Base-by-base conservation (phyloP, 148 eudicot species). In the Rhododendron griersonianum region DNA sequence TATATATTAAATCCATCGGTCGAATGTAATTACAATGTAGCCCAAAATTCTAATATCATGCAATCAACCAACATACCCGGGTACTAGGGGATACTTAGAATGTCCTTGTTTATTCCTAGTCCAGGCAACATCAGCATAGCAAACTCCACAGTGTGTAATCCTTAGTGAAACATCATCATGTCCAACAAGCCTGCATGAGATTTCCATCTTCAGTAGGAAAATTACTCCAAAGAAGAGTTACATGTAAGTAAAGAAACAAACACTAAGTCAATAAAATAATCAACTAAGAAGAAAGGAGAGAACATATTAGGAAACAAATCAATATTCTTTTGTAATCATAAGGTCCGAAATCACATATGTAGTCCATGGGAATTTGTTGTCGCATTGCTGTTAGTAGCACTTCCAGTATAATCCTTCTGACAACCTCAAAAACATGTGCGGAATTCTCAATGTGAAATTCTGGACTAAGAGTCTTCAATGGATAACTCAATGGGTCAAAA, bases 81-180 rank as follows among this genome's bases (percentile, higher is more conserved):
- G 99, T 77, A 95, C 98, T 30, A 96, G 75, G 47, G 99, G 99
- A 86, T 96, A 96, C 86, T 86, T 95, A 11, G 98, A 85, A 81
- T 89, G 91, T 33, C 90, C 91, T 67, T 74, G 57, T 47, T 53
- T 13, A 86, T 93, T 95, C 85, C 91, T 92, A 5, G 98, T 92
- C 98, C 98, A 94, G 35, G 69, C 76, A 81, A 96, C 96, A 90
- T 95, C 99, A 81, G 98, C 98, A 89, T 92, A 96, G 87, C 98
- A 96, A 44, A 96, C 91, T 84, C 99, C 99, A 89, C 99, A 95
- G 85, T 94, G 94, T 14, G 93, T 89, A 57, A 96, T 96, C 45
- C 81, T 92, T 30, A 96, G 53, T 23, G 92, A 94, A 85, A 96
- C 90, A 86, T 96, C 99, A 57, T 92, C 97, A 81, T 80, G 82